phyloP scores from a whole-genome alignment of 1,284 basidiomycete species.

The Limonomyces culmigenus region DNA sequence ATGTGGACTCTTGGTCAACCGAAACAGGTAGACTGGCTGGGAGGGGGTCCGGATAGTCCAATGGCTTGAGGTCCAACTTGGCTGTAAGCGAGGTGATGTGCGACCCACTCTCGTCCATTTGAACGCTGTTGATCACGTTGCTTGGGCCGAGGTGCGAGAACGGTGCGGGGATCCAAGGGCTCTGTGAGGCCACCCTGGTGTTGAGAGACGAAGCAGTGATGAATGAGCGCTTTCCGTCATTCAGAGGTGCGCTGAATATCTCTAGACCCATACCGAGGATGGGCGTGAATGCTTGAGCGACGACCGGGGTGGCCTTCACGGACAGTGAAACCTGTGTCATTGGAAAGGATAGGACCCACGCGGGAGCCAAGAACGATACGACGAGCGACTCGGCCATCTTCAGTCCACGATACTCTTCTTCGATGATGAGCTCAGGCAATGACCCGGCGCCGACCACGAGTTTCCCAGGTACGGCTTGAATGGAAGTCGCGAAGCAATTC shows the following conservation, averaged over 20 bases:
- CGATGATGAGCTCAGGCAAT: neutral
- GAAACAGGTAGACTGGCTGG: too few species aligned
- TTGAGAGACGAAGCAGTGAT: neutral
- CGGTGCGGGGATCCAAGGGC: neutral
- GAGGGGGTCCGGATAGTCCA: too few species aligned
- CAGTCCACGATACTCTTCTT: neutral
- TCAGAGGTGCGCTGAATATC: neutral
- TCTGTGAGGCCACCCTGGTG: neutral
- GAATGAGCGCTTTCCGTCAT: neutral
- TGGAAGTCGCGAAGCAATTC: neutral
- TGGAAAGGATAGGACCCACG: neutral
- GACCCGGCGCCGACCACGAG: neutral
- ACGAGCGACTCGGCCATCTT: neutral
- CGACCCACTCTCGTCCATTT: neutral
- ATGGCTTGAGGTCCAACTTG: neutral
- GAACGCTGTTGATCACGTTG: neutral
- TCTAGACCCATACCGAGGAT: neutral
- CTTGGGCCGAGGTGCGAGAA: too few species aligned
- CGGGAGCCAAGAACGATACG: neutral
- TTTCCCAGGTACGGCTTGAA: neutral
- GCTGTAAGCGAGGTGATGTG: neutral
- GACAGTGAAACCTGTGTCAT: neutral
- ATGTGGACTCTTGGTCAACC: neutral
- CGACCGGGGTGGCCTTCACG: neutral
- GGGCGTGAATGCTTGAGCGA: neutral